Evolutionary conservation across 805 yeast species (phyloP).

Genomic region (Ogataea ganodermae): DNA sequence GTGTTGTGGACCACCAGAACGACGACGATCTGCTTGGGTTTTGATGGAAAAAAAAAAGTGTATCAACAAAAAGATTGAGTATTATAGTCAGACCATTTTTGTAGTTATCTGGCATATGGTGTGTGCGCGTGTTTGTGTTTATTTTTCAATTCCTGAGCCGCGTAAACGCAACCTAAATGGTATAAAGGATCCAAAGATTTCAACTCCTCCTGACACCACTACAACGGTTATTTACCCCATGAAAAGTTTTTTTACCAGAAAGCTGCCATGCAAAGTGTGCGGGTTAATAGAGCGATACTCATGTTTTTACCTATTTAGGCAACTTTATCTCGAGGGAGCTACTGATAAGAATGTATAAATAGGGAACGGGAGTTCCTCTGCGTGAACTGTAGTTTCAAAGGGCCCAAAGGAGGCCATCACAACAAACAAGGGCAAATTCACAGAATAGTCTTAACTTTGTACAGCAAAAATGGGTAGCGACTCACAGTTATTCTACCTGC

Average conservation of each 20-base stretch:
- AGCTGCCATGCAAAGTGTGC: neutral
- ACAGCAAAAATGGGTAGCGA: conserved; percentile 10
- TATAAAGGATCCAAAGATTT: conserved; percentile 2
- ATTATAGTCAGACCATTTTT: neutral
- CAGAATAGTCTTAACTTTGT: neutral
- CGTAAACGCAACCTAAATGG: conserved; percentile 2
- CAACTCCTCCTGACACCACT: conserved; percentile 1
- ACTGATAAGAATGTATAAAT: conserved; percentile 8
- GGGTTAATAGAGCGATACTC: conserved; percentile 9
- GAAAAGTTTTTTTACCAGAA: neutral
- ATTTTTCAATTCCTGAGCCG: neutral
- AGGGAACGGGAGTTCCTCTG: conserved; percentile 1
- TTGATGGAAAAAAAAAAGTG: neutral
- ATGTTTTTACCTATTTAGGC: conserved; percentile 26
- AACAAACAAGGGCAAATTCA: too few species aligned
- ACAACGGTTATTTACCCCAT: conserved; percentile 7
- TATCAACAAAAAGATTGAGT: neutral
- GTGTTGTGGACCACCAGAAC: conserved; percentile 3
- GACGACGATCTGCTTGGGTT: conserved; percentile 9
- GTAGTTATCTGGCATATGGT: too few species aligned
- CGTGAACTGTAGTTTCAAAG: too few species aligned
- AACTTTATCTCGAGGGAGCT: conserved; percentile 5
- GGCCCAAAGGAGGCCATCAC: too few species aligned
- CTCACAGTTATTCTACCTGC: conserved; percentile 18
- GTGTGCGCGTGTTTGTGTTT: neutral